Evolutionary conservation across 179 eudicot species (phyloP), one percentile per base, ranked within the genome.

Genomic region (Dionaea muscipula): DNA sequence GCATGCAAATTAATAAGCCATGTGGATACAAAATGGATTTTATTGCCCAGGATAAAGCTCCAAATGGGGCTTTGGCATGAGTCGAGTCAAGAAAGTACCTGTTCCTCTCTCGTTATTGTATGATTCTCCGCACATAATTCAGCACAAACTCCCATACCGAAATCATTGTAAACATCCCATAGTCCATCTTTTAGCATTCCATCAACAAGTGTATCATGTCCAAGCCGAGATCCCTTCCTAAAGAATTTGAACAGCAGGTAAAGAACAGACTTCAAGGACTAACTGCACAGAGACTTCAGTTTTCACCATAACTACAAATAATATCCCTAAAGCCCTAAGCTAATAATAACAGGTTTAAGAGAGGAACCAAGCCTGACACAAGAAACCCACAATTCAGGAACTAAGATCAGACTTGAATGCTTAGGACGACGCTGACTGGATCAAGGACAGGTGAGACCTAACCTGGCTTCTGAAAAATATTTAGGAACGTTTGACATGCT

Each of bases 401-500:
- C 3, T 16, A 43, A 5, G 47, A 43, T 20, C 47, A 16, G 47
- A 43, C 1, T 6, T 43, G 22, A n/a, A n/a, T 4, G 22, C 7
- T 6, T 43, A 14, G 20, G 7, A 15, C 3, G 21, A 18, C 47
- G 9, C 20, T 16, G 17, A 12, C 43, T 12, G n/a, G 8, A 19
- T 37, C 7, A 59, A 39, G 22, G 10, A 43, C 53, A 47, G 18
- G 10, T 14, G 25, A 53, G 15, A 14, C 33, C 43, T 46, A 66
- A 90, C 95, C 98, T 91, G 55, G 94, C 85, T 62, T 91, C 91
- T 24, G 95, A 85, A 47, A 91, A 40, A 63, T 91, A 91, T 71
- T 91, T 91, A 4, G 95, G 98, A 49, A 65, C 84, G 60, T 91
- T 91, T 23, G 98, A 91, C 98, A 91, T 91, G 91, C 95, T 91